Percentiles rank a stretch among this genome's conserved stretches.
These are phyloP conservation scores for Colletotrichum eleusines DNA, from an alignment of 2,329 filamentous ascomycete genomes.

Conservation along the genomic window DNA sequence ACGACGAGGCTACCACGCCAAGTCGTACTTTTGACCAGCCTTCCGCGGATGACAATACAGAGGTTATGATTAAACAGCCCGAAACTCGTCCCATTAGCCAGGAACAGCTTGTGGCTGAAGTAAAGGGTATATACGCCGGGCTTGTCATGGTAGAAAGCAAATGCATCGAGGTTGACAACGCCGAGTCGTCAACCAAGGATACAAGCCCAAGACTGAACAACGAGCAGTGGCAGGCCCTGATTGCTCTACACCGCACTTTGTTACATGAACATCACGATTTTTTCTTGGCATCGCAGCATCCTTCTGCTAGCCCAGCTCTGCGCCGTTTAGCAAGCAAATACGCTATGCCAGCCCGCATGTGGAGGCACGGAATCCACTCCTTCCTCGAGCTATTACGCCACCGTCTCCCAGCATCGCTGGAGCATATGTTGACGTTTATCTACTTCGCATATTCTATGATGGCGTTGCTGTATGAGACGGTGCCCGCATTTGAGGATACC, in stretches of 20 bases:
- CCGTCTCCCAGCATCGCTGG: no score
- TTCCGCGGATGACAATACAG: fast-evolving
- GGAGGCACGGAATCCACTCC: no score
- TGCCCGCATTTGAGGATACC: constrained; percentile 84
- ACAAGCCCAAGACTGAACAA: constrained; percentile 56
- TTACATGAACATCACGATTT: no score
- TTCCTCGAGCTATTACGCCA: no score
- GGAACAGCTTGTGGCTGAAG: constrained; percentile 82
- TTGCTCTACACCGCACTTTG: no score
- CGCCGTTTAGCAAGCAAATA: no score
- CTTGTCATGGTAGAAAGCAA: constrained; percentile 89
- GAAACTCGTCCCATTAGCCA: constrained; percentile 78
- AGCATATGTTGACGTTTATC: no score
- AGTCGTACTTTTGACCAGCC: neutral
- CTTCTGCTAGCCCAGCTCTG: no score
- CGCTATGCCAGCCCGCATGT: no score
- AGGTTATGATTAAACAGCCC: constrained; percentile 59
- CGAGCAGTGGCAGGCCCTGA: no score
- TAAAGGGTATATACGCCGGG: no score
- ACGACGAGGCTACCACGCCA: neutral
- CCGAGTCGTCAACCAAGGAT: constrained; percentile 62
- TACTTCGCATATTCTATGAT: constrained; percentile 93
- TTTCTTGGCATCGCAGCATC: no score
- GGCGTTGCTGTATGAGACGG: constrained; percentile 86
- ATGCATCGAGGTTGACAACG: constrained; percentile 84